Base-by-base conservation (phyloP, 2,329 filamentous ascomycete species). In the Sclerotiophoma versabilis region DNA sequence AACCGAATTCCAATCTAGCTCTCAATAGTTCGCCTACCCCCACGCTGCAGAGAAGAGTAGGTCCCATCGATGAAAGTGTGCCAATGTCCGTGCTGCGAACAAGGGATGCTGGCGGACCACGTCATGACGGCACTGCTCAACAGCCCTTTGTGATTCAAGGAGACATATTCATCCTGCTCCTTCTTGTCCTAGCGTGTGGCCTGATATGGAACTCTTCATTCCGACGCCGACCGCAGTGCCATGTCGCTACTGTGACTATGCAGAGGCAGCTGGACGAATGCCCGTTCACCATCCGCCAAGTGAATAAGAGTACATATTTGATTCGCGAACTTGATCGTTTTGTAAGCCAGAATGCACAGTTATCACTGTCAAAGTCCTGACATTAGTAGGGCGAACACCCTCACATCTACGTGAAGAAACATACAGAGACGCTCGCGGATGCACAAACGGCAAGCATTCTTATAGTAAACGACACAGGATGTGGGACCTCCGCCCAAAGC, bases 221-320 rank as follows among this genome's bases (percentile, higher is more conserved):
- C 33, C 51, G 51, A 8, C 37, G 14, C 2, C 7, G 12, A 10
- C 33, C 26, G 26, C 37, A 29, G 33, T 27, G 10, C 15, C 20
- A 34, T 6, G 36, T 39, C 12, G 23, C 45, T 2, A 2, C n/a
- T 4, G 26, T 26, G 6, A 15, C 26, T 10, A 34, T 19, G 19
- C 44, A 38, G 19, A 20, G 27, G 10, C 44, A 26, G 15, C 26
- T 33, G n/a, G 45, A 49, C n/a, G 51, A 23, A 29, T 59, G 53
- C n/a, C 57, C 53, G 3, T 57, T 59, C 33, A 59, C 53, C n/a
- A 57, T 59, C 20, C 53, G 53, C 36, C 48, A 48, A 32, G 14
- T 59, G 15, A 59, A 57, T 36, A 49, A 43, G 7, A 57, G 49
- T 5, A 59, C 57, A n/a, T 48, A 45, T 32, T 29, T 57, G 14